These are phyloP conservation scores for Melanogaster broomeanus DNA, from an alignment of 768 basidiomycete species.

Conservation along the genomic window DNA sequence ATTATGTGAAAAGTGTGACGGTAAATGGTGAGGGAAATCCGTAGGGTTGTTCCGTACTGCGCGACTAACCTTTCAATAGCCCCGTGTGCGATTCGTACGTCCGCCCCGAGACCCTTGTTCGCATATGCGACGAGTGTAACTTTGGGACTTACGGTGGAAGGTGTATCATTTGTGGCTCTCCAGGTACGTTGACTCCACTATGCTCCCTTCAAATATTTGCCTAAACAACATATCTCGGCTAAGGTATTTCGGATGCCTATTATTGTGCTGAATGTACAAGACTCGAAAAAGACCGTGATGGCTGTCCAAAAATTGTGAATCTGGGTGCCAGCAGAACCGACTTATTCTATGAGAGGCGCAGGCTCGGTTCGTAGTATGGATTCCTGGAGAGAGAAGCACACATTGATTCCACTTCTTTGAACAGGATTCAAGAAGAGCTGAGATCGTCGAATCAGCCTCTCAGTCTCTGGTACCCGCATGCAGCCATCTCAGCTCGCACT, in stretches of 20 bases:
- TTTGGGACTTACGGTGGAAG: conserved; percentile 97
- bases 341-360: conserved; percentile 87
- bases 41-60: background rate
- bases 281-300: conserved; percentile 95
- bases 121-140: conserved; percentile 99
- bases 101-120: conserved; percentile 94
- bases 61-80: conserved; percentile 42
- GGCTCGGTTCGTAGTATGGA: conserved; percentile 59
- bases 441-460: background rate
- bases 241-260: conserved; percentile 98
- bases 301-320: conserved; percentile 98
- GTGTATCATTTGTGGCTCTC: conserved; percentile 97
- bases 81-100: conserved; percentile 99
- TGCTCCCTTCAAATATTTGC: background rate
- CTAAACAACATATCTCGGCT: background rate
- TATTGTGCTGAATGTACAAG: conserved; percentile 98
- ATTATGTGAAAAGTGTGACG: conserved; percentile 98
- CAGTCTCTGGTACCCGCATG: background rate
- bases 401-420: background rate
- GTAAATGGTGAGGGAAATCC: conserved; percentile 85
- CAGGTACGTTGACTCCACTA: conserved; percentile 55
- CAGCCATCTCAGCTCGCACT: background rate
- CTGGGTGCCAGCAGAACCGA: conserved; percentile 93
- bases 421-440: conserved; percentile 37
- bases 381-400: background rate